Conservation (phyloP, 2,329 filamentous ascomycete genomes). For the Hymenoscyphus fraxineus region DNA sequence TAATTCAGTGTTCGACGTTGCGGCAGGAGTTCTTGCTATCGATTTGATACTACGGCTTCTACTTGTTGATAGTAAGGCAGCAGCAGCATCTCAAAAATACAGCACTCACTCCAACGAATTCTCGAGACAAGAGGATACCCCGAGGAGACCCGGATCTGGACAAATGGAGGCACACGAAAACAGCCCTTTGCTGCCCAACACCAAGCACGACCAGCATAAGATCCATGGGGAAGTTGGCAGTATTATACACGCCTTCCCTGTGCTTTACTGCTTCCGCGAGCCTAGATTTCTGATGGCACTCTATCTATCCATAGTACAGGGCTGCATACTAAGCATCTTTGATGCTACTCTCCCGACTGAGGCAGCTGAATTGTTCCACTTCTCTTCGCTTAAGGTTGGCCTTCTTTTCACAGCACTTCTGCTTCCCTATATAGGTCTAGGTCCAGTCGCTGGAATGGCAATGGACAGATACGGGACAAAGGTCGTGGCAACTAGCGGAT, state of each 20-base stretch:
- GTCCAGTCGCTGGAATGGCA: conserved; percentile 51
- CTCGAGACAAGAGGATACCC: too few species aligned
- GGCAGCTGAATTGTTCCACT: conserved; percentile 48
- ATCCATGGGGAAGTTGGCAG: too few species aligned
- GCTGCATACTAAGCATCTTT: conserved; percentile 48
- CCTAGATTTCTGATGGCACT: conserved; percentile 38
- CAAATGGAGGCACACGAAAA: too few species aligned
- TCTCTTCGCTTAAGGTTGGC: conserved; percentile 50
- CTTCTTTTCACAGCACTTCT: conserved; percentile 54
- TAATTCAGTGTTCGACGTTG: too few species aligned
- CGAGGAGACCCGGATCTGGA: too few species aligned
- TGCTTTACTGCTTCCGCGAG: conserved; percentile 42
- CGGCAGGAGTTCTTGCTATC: too few species aligned
- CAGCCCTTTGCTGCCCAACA: too few species aligned
- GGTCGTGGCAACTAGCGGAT: conserved; percentile 56
- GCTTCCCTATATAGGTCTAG: conserved; percentile 54
- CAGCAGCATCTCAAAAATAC: too few species aligned
- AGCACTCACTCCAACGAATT: too few species aligned
- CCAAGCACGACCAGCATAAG: too few species aligned
- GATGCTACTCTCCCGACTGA: conserved; percentile 53
- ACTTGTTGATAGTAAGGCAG: too few species aligned
- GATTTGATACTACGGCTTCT: too few species aligned
- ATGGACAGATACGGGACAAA: conserved; percentile 53
- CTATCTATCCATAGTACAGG: conserved; percentile 42
- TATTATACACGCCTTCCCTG: conserved; percentile 54